A percentile compares a stretch with the other conserved stretches of the same genome.
Evolutionary conservation across 495 filamentous ascomycete species (phyloP).

Genomic region (Pyrenula massariospora): DNA sequence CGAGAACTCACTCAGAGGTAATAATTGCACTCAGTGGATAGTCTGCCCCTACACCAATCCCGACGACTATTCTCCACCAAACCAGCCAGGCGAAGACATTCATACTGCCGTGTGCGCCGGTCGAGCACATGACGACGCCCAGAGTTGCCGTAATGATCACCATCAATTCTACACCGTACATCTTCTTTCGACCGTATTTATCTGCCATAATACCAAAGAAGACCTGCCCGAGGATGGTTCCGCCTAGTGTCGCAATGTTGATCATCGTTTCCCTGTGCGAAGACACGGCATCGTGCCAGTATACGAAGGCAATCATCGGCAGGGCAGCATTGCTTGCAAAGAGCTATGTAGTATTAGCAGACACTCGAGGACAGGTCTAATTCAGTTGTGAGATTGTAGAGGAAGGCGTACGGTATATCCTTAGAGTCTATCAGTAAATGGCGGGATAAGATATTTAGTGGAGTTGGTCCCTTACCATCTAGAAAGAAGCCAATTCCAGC

Average conservation of each 20-base stretch:
- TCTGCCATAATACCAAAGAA: slow-evolving; percentile 54
- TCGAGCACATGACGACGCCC: slow-evolving; percentile 38
- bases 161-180: slow-evolving; percentile 54
- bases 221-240: slow-evolving; percentile 47
- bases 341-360: slow-evolving; percentile 16
- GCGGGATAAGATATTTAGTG: not conserved
- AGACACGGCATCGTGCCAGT: slow-evolving; percentile 36
- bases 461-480: slow-evolving; percentile 30
- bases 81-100: slow-evolving; percentile 42
- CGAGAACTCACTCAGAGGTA: slow-evolving; percentile 38
- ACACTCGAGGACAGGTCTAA: not conserved
- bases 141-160: slow-evolving; percentile 45
- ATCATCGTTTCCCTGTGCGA: slow-evolving; percentile 33
- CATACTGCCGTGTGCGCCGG: slow-evolving; percentile 34
- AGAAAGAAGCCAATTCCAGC: slow-evolving; percentile 59
- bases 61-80: slow-evolving; percentile 46
- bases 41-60: slow-evolving; percentile 43
- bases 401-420: slow-evolving; percentile 43
- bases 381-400: not conserved
- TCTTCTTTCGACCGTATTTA: slow-evolving; percentile 44
- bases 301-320: slow-evolving; percentile 50
- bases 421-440: not conserved
- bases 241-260: slow-evolving; percentile 47
- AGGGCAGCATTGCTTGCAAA: slow-evolving; percentile 56
- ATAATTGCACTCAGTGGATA: slow-evolving; percentile 50